Base-by-base conservation (phyloP, 2,329 filamentous ascomycete genomes). In the Ilyonectria destructans region DNA sequence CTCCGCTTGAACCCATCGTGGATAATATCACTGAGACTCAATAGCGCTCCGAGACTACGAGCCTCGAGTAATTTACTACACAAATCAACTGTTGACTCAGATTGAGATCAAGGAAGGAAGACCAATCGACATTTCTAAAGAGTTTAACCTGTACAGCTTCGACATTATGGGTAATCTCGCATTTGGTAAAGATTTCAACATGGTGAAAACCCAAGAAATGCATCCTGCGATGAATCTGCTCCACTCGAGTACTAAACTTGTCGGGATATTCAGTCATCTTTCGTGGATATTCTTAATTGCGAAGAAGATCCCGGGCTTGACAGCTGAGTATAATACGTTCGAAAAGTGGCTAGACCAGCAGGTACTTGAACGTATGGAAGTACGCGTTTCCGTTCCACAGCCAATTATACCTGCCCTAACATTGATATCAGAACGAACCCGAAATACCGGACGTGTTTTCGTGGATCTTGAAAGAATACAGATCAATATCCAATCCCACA, bases 141-240 rank as follows among this genome's bases (percentile, higher is more conserved):
- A 79, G 43, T 80, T 78, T 54, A 76, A 76, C 19, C 82, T 82
- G 46, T 69, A 69, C n/a, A 70, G 60, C 23, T 69, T 70, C 5
- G 82, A 83, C 21, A 75, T 83, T 4, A 82, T 83, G 82, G 82
- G 80, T 2, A 79, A 84, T 55, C 70, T 84, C 45, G 81, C 79
- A 7, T 83, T 84, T 51, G 80, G 78, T 2, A 73, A 77, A 31
- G 71, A 74, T 7, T 83, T 81, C 48, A 69, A 77, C 7, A 80
- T 80, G 80, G 72, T 83, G 15, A 69, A 64, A 31, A 62, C 69
- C 2, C 75, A 74, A 2, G 57, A 73, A 9, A 72, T 73, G 45
- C 72, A 76, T 56, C 71, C 72, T 56, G 77, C 68, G 26, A 77
- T 78, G 70, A 70, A 63, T 9, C 69, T 71, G 2, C 48, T 74